Percentiles rank a stretch among this genome's conserved stretches.
Evolutionary conservation across 495 filamentous ascomycete genomes (phyloP).

Genomic region (Aspergillus carlsbadensis): DNA sequence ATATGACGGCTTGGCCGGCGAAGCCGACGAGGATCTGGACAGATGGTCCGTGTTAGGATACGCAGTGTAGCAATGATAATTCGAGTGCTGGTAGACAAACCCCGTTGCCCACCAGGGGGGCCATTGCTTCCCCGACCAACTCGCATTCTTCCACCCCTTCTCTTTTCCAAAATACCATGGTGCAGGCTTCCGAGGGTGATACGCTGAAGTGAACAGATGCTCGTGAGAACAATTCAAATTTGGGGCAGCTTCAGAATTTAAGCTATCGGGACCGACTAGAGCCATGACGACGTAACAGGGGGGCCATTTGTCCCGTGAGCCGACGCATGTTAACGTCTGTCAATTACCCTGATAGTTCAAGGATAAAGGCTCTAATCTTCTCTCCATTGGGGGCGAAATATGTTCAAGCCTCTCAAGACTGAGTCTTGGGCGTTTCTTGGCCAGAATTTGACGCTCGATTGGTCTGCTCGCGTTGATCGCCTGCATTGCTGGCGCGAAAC

Average conservation of each 20-base stretch:
- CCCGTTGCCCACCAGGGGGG: slow-evolving; percentile 34
- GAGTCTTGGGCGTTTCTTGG: no score
- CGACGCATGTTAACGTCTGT: no score
- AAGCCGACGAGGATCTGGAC: slow-evolving; percentile 33
- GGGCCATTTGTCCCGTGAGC: no score
- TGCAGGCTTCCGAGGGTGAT: neutral
- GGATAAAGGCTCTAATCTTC: no score
- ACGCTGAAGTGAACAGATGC: no score
- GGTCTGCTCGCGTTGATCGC: no score
- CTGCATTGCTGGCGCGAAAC: no score
- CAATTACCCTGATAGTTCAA: no score
- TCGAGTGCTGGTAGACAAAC: slow-evolving; percentile 22
- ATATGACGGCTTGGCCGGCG: slow-evolving; percentile 28
- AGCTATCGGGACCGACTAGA: neutral
- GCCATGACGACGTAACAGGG: no score
- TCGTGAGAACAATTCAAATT: neutral
- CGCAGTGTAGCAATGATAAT: neutral
- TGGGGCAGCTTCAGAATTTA: neutral
- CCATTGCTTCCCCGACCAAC: slow-evolving; percentile 36
- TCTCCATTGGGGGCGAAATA: no score
- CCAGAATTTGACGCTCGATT: no score
- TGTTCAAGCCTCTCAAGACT: no score
- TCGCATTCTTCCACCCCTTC: slow-evolving; percentile 26
- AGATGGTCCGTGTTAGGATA: slow-evolving; percentile 1
- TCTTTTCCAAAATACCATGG: slow-evolving; percentile 18